A percentile compares a stretch with the other conserved stretches of the same genome.
phyloP scores from a whole-genome alignment of 768 basidiomycete species.

The Suillus fuscotomentosus region DNA sequence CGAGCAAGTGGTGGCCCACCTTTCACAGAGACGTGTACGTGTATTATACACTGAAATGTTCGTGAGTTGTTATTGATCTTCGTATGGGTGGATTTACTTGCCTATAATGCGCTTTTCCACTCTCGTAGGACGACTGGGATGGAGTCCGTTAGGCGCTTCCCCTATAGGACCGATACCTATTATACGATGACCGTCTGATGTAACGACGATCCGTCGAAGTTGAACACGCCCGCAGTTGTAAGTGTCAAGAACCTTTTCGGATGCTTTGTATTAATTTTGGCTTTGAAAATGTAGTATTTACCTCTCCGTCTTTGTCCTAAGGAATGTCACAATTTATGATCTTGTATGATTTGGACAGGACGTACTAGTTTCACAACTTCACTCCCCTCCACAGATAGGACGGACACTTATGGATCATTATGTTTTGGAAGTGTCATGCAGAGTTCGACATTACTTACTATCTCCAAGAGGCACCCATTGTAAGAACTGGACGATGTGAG shows the following conservation, averaged over 20 bases:
- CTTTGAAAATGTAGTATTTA: constrained; percentile 11
- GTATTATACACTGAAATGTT: constrained; percentile 45
- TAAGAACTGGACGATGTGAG: constrained; percentile 44
- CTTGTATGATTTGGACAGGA: constrained; percentile 10
- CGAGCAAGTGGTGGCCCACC: constrained; percentile 29
- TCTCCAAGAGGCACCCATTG: constrained; percentile 50
- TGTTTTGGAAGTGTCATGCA: constrained; percentile 8
- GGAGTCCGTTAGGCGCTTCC: constrained; percentile 39
- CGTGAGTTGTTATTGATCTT: not conserved
- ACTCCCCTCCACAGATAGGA: constrained; percentile 48
- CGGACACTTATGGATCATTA: constrained; percentile 34
- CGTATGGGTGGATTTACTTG: constrained; percentile 18
- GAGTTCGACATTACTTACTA: constrained; percentile 27
- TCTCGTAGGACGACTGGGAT: constrained; percentile 46
- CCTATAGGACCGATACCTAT: constrained; percentile 51
- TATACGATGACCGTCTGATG: constrained; percentile 44
- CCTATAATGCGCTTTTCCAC: constrained; percentile 56
- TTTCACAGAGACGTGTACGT: constrained; percentile 40
- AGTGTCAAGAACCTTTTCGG: constrained; percentile 35
- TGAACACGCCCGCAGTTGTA: constrained; percentile 45
- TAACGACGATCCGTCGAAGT: constrained; percentile 49
- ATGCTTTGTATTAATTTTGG: not conserved
- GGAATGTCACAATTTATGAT: constrained; percentile 11
- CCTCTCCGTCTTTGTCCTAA: constrained; percentile 47
- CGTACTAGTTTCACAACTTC: constrained; percentile 46